Percentiles rank a stretch among this genome's conserved stretches.
Conservation (phyloP, 179 eudicot species). For the Spinacia oleracea region DNA sequence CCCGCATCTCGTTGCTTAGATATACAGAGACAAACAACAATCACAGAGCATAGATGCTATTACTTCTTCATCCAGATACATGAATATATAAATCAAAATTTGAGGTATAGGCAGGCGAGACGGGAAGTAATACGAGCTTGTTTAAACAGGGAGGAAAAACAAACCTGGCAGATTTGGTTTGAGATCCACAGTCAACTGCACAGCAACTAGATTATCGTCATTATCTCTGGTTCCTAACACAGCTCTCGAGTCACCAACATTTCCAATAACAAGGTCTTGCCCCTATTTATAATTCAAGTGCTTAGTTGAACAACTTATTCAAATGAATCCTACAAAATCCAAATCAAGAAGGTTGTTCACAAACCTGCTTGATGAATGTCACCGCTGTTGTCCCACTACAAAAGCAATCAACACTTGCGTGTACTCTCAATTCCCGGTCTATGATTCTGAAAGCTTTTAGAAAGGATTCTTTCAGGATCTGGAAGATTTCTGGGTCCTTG, state of each 20-base stretch:
- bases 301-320: background rate
- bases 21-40: background rate
- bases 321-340: background rate
- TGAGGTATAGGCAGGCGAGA: background rate
- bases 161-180: slow-evolving; percentile 95
- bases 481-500: slow-evolving; percentile 62
- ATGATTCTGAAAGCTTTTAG: slow-evolving; percentile 75
- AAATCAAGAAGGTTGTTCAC: background rate
- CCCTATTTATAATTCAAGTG: slow-evolving; percentile 46
- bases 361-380: slow-evolving; percentile 75
- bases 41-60: background rate
- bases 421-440: slow-evolving; percentile 74
- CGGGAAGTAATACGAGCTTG: background rate
- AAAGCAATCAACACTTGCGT: slow-evolving; percentile 67
- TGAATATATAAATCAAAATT: background rate
- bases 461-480: slow-evolving; percentile 68
- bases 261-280: slow-evolving; percentile 74
- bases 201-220: slow-evolving; percentile 55
- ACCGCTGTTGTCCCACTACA: slow-evolving; percentile 97
- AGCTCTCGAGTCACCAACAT: slow-evolving; percentile 91
- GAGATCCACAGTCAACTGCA: slow-evolving; percentile 92
- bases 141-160: slow-evolving; percentile 9
- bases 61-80: background rate
- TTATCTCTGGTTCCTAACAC: slow-evolving; percentile 71
- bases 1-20: background rate